Base-by-base conservation (phyloP, 306 rosid species). In the Trifolium repens region DNA sequence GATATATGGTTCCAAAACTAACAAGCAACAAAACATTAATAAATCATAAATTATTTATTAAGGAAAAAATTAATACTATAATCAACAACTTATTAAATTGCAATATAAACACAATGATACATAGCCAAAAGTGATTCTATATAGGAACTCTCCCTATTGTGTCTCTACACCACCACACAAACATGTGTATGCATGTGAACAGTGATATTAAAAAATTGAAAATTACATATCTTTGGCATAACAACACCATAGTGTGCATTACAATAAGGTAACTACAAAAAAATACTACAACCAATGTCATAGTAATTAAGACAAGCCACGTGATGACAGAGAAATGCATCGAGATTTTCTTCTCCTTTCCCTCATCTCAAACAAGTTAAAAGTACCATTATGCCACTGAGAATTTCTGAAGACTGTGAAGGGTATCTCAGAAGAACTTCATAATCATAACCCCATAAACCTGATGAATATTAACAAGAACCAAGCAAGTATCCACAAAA, bases 151-250 rank as follows among this genome's bases (percentile, higher is more conserved):
- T 73, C 4, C 27, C 8, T 39, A 35, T 2, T 35, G 53, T 44
- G 68, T 69, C 61, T 9, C 60, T 26, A 26, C 75, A 55, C 70
- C 78, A 55, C 70, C 67, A 43, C 35, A 9, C 67, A 40, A 47
- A 49, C 84, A 83, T 79, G 87, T 76, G 84, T 78, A 59, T 78
- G 69, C 88, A 84, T 81, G 83, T 74, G 83, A 81, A 60, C 26
- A 64, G 72, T 69, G 43, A 58, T 22, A 17, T 74, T 54, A 10
- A 7, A 30, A 40, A 17, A 40, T 9, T 49, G 9, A 77, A 77
- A 47, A 77, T 62, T 64, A 73, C 80, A 69, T 26, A 34, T 35
- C 65, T 52, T 53, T 14, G 67, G 64, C 79, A 44, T 50, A 67
- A 76, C 78, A 67, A 59, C 78, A 74, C 5, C 43, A 27, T 2